phyloP scores from a whole-genome alignment of 495 filamentous ascomycete genomes.

The Aspergillus biplanus region DNA sequence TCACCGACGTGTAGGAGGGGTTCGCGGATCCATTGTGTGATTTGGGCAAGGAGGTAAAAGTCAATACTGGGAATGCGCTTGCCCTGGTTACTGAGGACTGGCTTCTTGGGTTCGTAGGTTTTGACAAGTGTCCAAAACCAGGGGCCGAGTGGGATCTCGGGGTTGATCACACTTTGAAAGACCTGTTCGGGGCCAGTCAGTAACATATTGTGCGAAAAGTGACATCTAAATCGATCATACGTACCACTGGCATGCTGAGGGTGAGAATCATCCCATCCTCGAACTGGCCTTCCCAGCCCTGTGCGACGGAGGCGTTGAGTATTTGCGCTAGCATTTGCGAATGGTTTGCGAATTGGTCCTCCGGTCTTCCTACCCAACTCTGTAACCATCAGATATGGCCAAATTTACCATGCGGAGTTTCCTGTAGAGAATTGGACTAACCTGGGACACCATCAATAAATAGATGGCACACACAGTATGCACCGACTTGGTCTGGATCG shows the following conservation, averaged over 20 bases:
- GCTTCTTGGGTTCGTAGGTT: slow-evolving; percentile 9
- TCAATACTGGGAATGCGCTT: slow-evolving; percentile 20
- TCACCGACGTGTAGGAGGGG: slow-evolving; percentile 26
- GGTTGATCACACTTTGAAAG: slow-evolving; percentile 38
- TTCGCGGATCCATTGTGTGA: slow-evolving; percentile 26
- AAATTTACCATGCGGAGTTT: background rate
- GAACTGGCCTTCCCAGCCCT: slow-evolving; percentile 31
- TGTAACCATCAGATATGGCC: slow-evolving; percentile 13
- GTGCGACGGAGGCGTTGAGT: slow-evolving; percentile 29
- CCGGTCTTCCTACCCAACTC: slow-evolving; percentile 33
- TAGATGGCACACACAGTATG: slow-evolving; percentile 49
- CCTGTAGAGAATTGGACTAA: slow-evolving; percentile 10
- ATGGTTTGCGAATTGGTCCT: slow-evolving; percentile 31
- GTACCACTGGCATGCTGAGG: slow-evolving; percentile 41
- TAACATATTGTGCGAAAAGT: background rate
- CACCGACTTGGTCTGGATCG: slow-evolving; percentile 30
- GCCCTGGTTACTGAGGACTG: background rate
- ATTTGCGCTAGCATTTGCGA: slow-evolving; percentile 38
- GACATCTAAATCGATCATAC: background rate
- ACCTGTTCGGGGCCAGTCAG: slow-evolving; percentile 25
- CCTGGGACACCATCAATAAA: slow-evolving; percentile 46
- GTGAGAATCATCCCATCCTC: slow-evolving; percentile 36
- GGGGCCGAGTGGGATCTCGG: slow-evolving; percentile 29
- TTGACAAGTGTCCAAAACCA: slow-evolving; percentile 25
- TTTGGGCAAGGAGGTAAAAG: slow-evolving; percentile 25